Evolutionary conservation across 2,329 filamentous ascomycete genomes (phyloP), one percentile per base, ranked within the genome.

Genomic region (Chaetomium sp.): DNA sequence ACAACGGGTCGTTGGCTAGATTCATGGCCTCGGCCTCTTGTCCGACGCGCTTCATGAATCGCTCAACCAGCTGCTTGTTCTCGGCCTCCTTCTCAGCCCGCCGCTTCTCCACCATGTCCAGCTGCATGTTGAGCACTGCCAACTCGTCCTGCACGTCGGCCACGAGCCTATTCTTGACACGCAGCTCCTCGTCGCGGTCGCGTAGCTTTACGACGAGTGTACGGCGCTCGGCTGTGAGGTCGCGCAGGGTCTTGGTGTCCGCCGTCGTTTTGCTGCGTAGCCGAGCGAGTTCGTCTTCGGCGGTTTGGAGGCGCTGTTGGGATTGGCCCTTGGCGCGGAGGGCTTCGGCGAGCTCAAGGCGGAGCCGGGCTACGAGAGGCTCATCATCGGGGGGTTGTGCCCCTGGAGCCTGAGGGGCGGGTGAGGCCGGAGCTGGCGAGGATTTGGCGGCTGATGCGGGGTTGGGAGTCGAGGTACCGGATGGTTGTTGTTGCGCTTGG

Each of bases 141-240:
- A 96, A 86, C 71, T 99, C 94, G 71, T 96, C 91, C 73, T 97
- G 92, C 52, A 96, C 86, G 66, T 92, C 82, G 80, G 91, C 87
- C 2, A 95, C 79, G 61, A 96, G 74, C 69, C 91, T 89, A 36
- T 85, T 84, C 76, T 96, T 96, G 57, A 85, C 89, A 54, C 79
- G 81, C 36, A 96, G 72, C 75, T 97, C 94, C 65, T 95, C 89
- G 59, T 95, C 89, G 35, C 88, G 78, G 69, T 96, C 92, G 60
- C 82, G 85, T 42, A 95, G 74, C 59, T 85, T 85, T 43, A 83
- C 79, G 49, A 81, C 76, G 14, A 94, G 73, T 2, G 76, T 71
- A 14, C 79, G 76, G 37, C 82, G 80, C 64, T 91, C 85, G 32
- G 76, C 73, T 19, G 83, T 80, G 14, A 95, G 73, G 27, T 79